phyloP scores from a whole-genome alignment of 345 rosid genomes.

The Raphanus sativus region DNA sequence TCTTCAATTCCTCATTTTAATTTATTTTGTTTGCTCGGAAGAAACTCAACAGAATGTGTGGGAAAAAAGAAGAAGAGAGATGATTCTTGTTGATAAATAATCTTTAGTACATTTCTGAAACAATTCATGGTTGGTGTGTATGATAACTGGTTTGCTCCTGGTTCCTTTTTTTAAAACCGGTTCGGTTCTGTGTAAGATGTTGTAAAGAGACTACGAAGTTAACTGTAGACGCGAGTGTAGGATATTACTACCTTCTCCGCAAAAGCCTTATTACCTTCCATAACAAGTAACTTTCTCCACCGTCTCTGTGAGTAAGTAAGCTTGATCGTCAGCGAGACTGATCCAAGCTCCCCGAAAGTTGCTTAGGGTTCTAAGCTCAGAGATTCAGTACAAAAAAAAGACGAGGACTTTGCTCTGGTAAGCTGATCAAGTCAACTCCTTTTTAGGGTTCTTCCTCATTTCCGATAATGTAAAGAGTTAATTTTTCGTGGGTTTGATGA shows the following conservation, averaged over 20 bases:
- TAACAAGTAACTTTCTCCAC: slow-evolving; percentile 17
- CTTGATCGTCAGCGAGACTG: slow-evolving; percentile 9
- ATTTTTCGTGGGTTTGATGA: slow-evolving; percentile 5
- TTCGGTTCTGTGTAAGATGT: not conserved
- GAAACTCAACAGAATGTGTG: slow-evolving; percentile 12
- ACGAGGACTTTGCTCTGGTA: slow-evolving; percentile 12
- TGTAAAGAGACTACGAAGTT: not conserved
- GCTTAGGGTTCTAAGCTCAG: not conserved
- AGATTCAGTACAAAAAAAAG: not conserved
- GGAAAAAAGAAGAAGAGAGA: not conserved
- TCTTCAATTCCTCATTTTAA: slow-evolving; percentile 12
- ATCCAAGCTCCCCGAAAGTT: slow-evolving; percentile 4
- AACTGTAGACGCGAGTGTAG: slow-evolving; percentile 12
- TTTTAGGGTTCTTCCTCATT: not conserved
- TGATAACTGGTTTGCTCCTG: slow-evolving; percentile 4
- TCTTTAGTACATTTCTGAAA: slow-evolving; percentile 1
- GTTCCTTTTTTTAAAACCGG: not conserved
- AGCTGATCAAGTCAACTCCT: slow-evolving; percentile 1
- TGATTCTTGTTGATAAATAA: slow-evolving; percentile 12
- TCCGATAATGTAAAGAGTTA: not conserved
- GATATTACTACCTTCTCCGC: slow-evolving; percentile 2
- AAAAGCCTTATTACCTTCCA: slow-evolving; percentile 18
- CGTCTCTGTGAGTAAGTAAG: not conserved
- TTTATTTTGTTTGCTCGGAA: slow-evolving; percentile 10
- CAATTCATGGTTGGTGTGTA: not conserved